A percentile compares a stretch with the other conserved stretches of the same genome.
These are phyloP conservation scores for Chlamydomonas sp. DNA, from an alignment of 139 green algal genomes.

Conservation along the genomic window DNA sequence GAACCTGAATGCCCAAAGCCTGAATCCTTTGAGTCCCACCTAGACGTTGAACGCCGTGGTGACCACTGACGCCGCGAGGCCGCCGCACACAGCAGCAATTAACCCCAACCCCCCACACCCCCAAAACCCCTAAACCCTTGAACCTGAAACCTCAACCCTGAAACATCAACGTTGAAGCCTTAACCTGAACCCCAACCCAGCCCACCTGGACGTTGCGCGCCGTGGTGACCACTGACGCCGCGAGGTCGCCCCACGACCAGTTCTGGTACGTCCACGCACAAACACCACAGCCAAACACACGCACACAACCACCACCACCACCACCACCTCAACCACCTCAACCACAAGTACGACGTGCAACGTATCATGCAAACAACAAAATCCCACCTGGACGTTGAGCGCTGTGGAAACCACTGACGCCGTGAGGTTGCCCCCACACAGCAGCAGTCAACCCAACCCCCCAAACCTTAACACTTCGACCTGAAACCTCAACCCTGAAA, in stretches of 20 bases:
- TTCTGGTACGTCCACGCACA: conserved; percentile 66
- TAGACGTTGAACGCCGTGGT: no score
- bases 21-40: no score
- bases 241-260: conserved; percentile 42
- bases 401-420: no score
- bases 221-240: conserved; percentile 15
- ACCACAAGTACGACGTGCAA: no score
- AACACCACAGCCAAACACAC: no score
- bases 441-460: conserved; percentile 1
- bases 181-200: not conserved
- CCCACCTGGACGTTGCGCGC: not conserved
- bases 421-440: no score
- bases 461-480: not conserved
- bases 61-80: no score
- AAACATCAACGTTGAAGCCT: not conserved
- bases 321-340: no score
- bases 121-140: not conserved
- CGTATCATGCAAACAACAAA: not conserved
- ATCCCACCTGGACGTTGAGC: no score
- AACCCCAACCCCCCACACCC: not conserved
- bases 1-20: no score
- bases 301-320: no score
- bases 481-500: not conserved
- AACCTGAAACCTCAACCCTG: not conserved
- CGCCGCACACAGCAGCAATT: conserved; percentile 20